phyloP scores from a whole-genome alignment of 73 alveolate genomes.

The Tetrahymena borealis region DNA sequence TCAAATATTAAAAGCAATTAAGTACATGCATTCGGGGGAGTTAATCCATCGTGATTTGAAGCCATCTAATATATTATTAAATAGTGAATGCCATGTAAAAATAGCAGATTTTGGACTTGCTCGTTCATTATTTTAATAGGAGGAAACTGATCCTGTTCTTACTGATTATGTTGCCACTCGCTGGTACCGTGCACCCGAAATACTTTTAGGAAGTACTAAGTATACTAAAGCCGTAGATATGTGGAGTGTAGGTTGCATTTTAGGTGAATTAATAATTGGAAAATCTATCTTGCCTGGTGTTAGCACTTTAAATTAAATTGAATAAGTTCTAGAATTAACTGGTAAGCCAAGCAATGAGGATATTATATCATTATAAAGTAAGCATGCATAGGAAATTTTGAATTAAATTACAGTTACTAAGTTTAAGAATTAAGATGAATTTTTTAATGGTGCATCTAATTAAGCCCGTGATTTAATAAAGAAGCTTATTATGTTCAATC shows the following conservation, averaged over 20 bases:
- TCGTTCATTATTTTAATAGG: constrained; percentile 31
- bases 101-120: constrained; percentile 88
- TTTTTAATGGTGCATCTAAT: background rate
- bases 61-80: constrained; percentile 69
- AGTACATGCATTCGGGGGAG: constrained; percentile 66
- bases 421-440: background rate
- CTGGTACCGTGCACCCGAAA: constrained; percentile 89
- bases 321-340: constrained; percentile 45
- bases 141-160: constrained; percentile 26
- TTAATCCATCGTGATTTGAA: constrained; percentile 77
- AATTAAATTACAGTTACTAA: background rate
- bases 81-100: constrained; percentile 73
- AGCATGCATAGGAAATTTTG: background rate
- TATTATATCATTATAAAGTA: background rate
- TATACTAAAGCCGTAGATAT: constrained; percentile 71
- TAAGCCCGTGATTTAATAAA: constrained; percentile 7
- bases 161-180: constrained; percentile 84
- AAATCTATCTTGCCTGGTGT: constrained; percentile 75
- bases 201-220: constrained; percentile 48
- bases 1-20: constrained; percentile 58
- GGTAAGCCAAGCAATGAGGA: constrained; percentile 65
- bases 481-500: constrained; percentile 57
- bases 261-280: constrained; percentile 71
- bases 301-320: constrained; percentile 60
- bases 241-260: constrained; percentile 82